Percentiles rank a stretch among this genome's conserved stretches.
These are phyloP conservation scores for Stachybotrys echinatus DNA, from an alignment of 2,329 filamentous ascomycete genomes.

Conservation along the genomic window DNA sequence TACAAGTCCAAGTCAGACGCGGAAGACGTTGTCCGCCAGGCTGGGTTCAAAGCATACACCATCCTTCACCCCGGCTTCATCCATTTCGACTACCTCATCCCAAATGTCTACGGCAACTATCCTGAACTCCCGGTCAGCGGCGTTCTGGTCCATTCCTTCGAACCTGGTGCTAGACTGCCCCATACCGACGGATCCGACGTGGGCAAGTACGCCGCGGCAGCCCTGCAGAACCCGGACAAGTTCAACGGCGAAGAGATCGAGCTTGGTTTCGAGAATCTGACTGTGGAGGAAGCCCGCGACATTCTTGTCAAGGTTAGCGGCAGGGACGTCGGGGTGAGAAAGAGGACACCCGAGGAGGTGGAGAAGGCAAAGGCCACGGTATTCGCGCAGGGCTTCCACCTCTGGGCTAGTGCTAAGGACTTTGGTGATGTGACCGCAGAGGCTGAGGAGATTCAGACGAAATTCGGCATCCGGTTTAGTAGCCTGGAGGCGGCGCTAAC, in stretches of 20 bases:
- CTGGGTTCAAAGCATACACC: constrained; percentile 23
- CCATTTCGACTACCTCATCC: constrained; percentile 19
- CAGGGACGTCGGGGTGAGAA: constrained; percentile 15
- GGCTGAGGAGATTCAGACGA: background rate
- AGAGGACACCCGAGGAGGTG: constrained; percentile 7
- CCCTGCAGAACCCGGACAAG: constrained; percentile 20
- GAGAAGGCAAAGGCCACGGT: constrained; percentile 1
- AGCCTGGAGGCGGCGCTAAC: constrained; percentile 7
- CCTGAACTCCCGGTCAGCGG: constrained; percentile 18
- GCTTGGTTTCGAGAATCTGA: constrained; percentile 18
- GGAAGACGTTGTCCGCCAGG: constrained; percentile 23
- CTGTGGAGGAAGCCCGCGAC: constrained; percentile 21
- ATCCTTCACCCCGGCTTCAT: constrained; percentile 25
- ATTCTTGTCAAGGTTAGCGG: constrained; percentile 23
- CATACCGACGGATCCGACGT: constrained; percentile 24
- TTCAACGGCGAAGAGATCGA: constrained; percentile 25
- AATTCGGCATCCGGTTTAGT: constrained; percentile 9
- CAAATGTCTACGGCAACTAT: constrained; percentile 17
- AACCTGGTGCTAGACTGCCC: constrained; percentile 14
- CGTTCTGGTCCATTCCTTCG: constrained; percentile 18
- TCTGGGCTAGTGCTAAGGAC: constrained; percentile 7
- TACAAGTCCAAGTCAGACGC: constrained; percentile 30
- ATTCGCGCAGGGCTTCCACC: constrained; percentile 8
- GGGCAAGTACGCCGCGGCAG: constrained; percentile 25
- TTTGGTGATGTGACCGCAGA: background rate